phyloP scores from a whole-genome alignment of 2,329 filamentous ascomycete genomes.

The Pseudogymnoascus sp. region DNA sequence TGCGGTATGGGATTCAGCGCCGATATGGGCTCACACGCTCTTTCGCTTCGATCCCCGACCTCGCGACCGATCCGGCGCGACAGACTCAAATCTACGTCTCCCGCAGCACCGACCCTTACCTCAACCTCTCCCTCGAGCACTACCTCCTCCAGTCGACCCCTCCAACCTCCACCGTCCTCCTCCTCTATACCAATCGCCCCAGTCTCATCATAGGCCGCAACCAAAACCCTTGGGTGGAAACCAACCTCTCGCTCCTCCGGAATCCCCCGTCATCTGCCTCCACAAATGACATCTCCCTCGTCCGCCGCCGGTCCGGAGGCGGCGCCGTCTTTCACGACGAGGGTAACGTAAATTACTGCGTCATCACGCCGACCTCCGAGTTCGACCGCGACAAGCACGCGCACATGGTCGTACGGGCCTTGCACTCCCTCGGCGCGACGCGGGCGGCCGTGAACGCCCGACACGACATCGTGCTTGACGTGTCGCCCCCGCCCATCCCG shows the following conservation, averaged over 20 bases:
- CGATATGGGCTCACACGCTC: neutral
- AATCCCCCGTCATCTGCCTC: constrained; percentile 15
- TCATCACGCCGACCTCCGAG: constrained; percentile 66
- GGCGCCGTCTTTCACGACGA: constrained; percentile 90
- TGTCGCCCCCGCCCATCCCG: constrained; percentile 21
- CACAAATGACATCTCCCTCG: constrained; percentile 43
- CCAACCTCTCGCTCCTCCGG: constrained; percentile 58
- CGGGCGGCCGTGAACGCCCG: constrained; percentile 72
- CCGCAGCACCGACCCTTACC: constrained; percentile 61
- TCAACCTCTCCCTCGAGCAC: constrained; percentile 93
- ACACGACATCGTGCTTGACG: constrained; percentile 82
- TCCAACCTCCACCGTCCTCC: constrained; percentile 65
- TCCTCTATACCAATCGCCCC: constrained; percentile 81
- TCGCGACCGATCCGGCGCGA: constrained; percentile 32
- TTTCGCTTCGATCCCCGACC: neutral
- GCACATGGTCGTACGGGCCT: constrained; percentile 82
- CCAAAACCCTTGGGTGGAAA: constrained; percentile 95
- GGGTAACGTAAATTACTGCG: constrained; percentile 91
- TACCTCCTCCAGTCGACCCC: constrained; percentile 70
- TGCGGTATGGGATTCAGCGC: neutral
- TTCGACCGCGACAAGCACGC: constrained; percentile 86
- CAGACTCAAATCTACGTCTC: constrained; percentile 64
- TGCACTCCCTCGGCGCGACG: constrained; percentile 49
- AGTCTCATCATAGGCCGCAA: constrained; percentile 90
- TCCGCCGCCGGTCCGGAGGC: constrained; percentile 79